phyloP scores from a whole-genome alignment of 2,329 filamentous ascomycete genomes.

The Paecilomyces sp. region DNA sequence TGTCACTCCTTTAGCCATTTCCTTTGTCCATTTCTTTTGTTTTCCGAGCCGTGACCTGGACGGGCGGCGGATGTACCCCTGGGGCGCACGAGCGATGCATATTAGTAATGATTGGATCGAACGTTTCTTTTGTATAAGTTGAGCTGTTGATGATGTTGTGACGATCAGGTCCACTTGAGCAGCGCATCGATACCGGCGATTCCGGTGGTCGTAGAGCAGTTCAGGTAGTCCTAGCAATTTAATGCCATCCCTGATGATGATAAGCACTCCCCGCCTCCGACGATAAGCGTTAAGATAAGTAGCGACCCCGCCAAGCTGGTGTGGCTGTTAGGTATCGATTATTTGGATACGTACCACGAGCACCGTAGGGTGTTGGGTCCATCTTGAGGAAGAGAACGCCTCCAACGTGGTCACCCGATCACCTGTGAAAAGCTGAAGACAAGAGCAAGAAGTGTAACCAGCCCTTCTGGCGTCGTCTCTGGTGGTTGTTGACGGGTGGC shows the following conservation, averaged over 20 bases:
- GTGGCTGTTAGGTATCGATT: neutral
- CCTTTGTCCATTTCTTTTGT: slow-evolving; percentile 1
- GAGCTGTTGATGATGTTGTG: neutral
- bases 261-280: neutral
- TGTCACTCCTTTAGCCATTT: slow-evolving; percentile 2
- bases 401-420: neutral
- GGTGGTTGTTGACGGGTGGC: neutral
- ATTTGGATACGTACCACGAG: neutral
- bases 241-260: neutral
- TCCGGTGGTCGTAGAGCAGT: neutral
- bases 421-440: neutral
- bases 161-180: neutral
- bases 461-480: neutral
- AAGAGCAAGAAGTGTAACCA: neutral
- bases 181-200: neutral
- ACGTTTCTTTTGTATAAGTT: neutral
- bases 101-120: neutral
- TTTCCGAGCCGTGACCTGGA: neutral
- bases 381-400: neutral
- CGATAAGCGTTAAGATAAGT: neutral
- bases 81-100: neutral
- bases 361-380: neutral
- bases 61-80: neutral
- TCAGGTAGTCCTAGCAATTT: neutral
- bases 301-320: neutral